Evolutionary conservation across 2,329 filamentous ascomycete genomes (phyloP).

Genomic region (Diaporthe vexans): DNA sequence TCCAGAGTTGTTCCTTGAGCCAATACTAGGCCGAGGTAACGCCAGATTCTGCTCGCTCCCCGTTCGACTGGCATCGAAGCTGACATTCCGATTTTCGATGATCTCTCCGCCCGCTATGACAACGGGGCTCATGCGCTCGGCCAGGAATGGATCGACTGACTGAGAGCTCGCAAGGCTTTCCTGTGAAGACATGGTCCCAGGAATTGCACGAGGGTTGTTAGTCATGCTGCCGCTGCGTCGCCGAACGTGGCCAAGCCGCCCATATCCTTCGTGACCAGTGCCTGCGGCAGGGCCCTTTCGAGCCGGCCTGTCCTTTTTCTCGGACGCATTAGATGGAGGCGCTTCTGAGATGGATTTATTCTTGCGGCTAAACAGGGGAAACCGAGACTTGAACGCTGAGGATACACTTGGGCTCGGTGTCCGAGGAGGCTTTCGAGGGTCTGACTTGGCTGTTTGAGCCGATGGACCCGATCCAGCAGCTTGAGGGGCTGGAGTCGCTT

Average conservation of each 20-base stretch:
- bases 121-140: slow-evolving; percentile 75
- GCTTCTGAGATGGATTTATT: slow-evolving; percentile 73
- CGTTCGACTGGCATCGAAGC: slow-evolving; percentile 61
- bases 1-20: slow-evolving; percentile 59
- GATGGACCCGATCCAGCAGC: slow-evolving; percentile 29
- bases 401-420: slow-evolving; percentile 69
- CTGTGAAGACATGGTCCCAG: slow-evolving; percentile 62
- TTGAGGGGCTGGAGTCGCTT: slow-evolving; percentile 53
- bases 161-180: slow-evolving; percentile 63
- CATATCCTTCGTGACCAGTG: slow-evolving; percentile 94
- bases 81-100: slow-evolving; percentile 71
- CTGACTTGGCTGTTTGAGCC: slow-evolving; percentile 46
- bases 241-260: slow-evolving; percentile 71
- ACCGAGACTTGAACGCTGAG: slow-evolving; percentile 72
- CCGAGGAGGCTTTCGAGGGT: slow-evolving; percentile 53
- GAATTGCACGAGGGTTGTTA: slow-evolving; percentile 60
- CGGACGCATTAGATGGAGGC: slow-evolving; percentile 49
- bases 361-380: slow-evolving; percentile 83
- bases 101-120: slow-evolving; percentile 75
- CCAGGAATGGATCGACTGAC: slow-evolving; percentile 68
- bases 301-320: slow-evolving; percentile 70
- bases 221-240: slow-evolving; percentile 74
- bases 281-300: slow-evolving; percentile 89
- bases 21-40: slow-evolving; percentile 57
- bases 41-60: slow-evolving; percentile 65